Evolutionary conservation across 139 green algal species (phyloP), one percentile per base, ranked within the genome.

Genomic region (Tetratostichococcus sp.): DNA sequence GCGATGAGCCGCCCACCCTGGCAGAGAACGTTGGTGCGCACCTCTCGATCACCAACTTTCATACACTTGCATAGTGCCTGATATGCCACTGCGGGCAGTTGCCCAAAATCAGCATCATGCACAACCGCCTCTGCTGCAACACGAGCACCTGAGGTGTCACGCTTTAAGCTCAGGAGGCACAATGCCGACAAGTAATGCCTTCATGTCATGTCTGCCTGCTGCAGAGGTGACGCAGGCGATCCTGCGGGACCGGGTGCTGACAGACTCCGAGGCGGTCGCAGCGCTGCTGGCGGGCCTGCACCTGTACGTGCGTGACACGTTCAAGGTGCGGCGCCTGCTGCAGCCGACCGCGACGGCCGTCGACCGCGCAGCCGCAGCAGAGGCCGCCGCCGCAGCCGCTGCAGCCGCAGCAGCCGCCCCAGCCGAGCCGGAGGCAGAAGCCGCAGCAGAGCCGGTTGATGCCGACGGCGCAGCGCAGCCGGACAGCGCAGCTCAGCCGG

Each of bases 271-370:
- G 28, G 77, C 80, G 34, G 75, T 87, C 25, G 74, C 78, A 1
- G 69, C 77, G 30, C 90, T 91, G 39, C 39, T 91, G 43, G 75
- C 77, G 17, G 79, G 82, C 11, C 77, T 91, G 71, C 80, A 76
- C 26, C 71, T 82, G 59, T 87, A 87, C 73, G 77, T 91, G 34
- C 69, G 84, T 34, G 83, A 89, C 69, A 75, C 80, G 17, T 35
- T 59, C 50, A 85, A 88, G 69, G 75, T 89, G 26, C n/a, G 80
- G 65, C 71, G 69, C 21, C 80, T 90, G 65, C 72, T 90, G 39
- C 65, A 86, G 67, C 84, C 82, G 25, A 79, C 76, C 34, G 34
- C 66, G 17, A 34, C 43, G 14, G 34, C 39, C 70, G 58, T 32
- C 17, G 39, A 73, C 32, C 25, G 30, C 21, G 35, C 58, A 6